These are phyloP conservation scores for Linnemannia elongata DNA, from an alignment of 192 early-diverging fungal species.

Conservation along the genomic window DNA sequence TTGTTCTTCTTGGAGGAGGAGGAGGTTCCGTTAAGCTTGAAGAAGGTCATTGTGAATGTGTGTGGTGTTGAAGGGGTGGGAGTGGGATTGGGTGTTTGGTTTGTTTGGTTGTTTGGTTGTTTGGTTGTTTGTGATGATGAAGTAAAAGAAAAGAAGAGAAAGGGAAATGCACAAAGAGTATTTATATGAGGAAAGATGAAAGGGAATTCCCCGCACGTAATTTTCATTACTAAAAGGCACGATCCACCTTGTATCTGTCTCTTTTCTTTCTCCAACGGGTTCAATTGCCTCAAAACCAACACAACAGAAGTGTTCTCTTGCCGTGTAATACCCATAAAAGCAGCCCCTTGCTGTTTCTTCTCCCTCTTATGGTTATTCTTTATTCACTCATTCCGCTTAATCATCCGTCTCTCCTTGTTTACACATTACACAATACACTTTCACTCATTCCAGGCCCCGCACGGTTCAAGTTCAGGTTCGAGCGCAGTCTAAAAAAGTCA, in stretches of 20 bases:
- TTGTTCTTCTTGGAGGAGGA: constrained; percentile 58
- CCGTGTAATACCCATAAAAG: neutral
- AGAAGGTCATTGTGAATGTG: constrained; percentile 45
- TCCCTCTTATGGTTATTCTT: neutral
- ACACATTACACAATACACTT: neutral
- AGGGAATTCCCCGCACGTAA: neutral
- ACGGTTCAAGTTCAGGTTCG: constrained; percentile 32
- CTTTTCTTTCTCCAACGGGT: no score
- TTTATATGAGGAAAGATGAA: constrained; percentile 40
- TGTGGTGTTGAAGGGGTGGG: neutral
- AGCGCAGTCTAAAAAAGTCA: constrained; percentile 6
- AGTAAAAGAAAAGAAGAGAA: neutral
- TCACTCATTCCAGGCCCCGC: constrained; percentile 21
- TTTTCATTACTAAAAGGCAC: no score
- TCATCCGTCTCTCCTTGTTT: neutral
- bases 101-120: neutral
- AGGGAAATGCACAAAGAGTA: neutral
- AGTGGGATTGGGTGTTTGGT: neutral
- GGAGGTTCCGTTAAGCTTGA: constrained; percentile 33
- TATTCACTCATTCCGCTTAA: neutral
- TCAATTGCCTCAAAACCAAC: neutral
- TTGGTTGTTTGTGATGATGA: constrained; percentile 17
- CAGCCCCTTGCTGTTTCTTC: neutral
- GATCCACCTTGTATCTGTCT: no score
- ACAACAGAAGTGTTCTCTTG: neutral